Evolutionary conservation across 73 alveolate species (phyloP).

Genomic region (Symbiodinium natans): DNA sequence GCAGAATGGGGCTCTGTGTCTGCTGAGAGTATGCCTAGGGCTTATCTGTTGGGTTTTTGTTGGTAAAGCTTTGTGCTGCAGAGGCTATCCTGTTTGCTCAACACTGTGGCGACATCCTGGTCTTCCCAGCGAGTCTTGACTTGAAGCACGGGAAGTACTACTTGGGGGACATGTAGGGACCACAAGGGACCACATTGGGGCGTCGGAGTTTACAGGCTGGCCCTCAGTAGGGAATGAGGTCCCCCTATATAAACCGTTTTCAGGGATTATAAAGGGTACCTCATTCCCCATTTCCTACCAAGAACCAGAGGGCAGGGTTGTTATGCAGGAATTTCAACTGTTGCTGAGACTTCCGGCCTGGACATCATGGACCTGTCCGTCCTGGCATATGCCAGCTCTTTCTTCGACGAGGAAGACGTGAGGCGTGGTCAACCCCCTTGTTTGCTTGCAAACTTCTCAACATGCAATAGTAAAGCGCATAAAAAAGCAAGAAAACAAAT

Average conservation of each 20-base stretch:
- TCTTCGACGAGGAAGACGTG: neutral
- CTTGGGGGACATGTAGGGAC: too few relatives aligned
- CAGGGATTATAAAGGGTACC: too few relatives aligned
- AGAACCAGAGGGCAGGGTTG: too few relatives aligned
- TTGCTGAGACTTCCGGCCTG: neutral
- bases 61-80: neutral
- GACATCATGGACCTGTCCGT: constrained; percentile 32
- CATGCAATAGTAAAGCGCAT: neutral
- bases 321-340: too few relatives aligned
- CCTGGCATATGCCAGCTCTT: constrained; percentile 36
- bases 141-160: too few relatives aligned
- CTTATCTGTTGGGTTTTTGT: too few relatives aligned
- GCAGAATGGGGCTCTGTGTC: neutral
- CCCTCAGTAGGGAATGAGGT: too few relatives aligned
- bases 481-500: neutral
- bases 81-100: constrained; percentile 63
- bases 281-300: too few relatives aligned
- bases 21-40: too few relatives aligned
- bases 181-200: too few relatives aligned
- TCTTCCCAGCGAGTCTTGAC: neutral
- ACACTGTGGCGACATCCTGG: constrained; percentile 47
- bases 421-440: neutral
- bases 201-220: too few relatives aligned
- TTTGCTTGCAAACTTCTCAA: neutral
- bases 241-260: too few relatives aligned